These are phyloP conservation scores for Aurantiochytrium sp. DNA, from an alignment of 108 stramenopile species.

Conservation along the genomic window DNA sequence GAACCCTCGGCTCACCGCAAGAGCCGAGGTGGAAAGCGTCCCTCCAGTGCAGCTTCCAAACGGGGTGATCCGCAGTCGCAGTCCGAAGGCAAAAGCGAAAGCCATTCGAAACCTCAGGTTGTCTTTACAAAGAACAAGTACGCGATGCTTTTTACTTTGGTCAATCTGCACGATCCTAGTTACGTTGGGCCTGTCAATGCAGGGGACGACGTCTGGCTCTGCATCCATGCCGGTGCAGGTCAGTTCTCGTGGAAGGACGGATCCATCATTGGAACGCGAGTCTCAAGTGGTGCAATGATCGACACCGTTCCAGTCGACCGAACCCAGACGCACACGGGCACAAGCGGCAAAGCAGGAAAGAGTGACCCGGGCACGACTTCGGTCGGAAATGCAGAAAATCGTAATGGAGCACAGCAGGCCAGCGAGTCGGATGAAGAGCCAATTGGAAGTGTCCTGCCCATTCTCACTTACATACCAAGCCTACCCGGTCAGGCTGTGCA, in stretches of 20 bases:
- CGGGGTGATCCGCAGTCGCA: neutral
- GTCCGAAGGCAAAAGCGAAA: neutral
- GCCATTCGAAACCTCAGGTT: neutral
- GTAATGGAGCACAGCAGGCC: neutral
- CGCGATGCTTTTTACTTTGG: neutral
- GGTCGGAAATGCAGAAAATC: neutral
- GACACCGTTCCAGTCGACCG: neutral
- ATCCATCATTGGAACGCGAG: neutral
- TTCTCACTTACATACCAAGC: neutral
- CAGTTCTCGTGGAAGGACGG: conserved; percentile 16
- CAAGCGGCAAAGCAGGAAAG: neutral
- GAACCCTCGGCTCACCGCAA: neutral
- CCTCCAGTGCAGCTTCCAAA: neutral
- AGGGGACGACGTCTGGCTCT: neutral
- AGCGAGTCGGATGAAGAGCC: neutral
- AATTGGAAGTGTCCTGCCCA: neutral
- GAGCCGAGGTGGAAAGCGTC: neutral
- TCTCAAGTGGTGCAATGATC: neutral
- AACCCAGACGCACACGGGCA: neutral
- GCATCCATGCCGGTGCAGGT: neutral
- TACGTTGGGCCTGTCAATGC: neutral
- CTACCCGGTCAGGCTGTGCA: neutral
- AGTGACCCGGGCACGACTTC: neutral
- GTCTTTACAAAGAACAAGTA: neutral
- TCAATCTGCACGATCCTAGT: neutral